These are phyloP conservation scores for Chytriomyces sp. DNA, from an alignment of 192 early-diverging fungal species.

Conservation along the genomic window DNA sequence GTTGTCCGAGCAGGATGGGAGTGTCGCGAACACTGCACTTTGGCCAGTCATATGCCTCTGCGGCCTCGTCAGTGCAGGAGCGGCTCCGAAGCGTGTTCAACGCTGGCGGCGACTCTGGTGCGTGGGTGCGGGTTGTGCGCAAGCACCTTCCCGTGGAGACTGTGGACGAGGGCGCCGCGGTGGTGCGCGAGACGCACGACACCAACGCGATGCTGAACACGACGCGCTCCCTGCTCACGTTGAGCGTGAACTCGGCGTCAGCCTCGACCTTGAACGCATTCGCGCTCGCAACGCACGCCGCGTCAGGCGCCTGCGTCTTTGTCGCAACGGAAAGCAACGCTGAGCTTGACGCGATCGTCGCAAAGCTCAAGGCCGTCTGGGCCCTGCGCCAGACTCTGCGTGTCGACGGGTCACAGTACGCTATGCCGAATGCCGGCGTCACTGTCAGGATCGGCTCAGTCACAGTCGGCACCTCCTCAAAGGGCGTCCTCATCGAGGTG, in stretches of 20 bases:
- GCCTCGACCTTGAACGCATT: background rate
- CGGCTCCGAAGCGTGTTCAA: conserved; percentile 2
- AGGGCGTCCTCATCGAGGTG: conserved; percentile 24
- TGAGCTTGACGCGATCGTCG: conserved; percentile 20
- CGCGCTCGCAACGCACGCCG: background rate
- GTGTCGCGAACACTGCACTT: conserved; percentile 24
- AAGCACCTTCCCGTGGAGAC: background rate
- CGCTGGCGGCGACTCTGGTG: background rate
- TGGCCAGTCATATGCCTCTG: background rate
- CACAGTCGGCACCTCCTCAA: conserved; percentile 13
- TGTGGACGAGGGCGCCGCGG: background rate
- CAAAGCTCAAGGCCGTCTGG: conserved; percentile 15
- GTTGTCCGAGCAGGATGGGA: background rate
- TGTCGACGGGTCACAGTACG: conserved; percentile 8
- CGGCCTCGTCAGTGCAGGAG: conserved; percentile 10
- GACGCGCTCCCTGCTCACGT: conserved; percentile 1
- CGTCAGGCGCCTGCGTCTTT: background rate
- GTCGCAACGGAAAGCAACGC: background rate
- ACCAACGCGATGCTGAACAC: background rate
- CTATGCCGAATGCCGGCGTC: background rate
- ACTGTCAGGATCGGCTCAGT: conserved; percentile 8
- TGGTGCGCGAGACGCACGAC: background rate
- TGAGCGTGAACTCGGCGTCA: background rate
- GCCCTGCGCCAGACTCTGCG: conserved; percentile 10
- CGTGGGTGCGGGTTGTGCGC: background rate